Conservation (phyloP, 208 protist genomes). For the Novymonas esmeraldas region DNA sequence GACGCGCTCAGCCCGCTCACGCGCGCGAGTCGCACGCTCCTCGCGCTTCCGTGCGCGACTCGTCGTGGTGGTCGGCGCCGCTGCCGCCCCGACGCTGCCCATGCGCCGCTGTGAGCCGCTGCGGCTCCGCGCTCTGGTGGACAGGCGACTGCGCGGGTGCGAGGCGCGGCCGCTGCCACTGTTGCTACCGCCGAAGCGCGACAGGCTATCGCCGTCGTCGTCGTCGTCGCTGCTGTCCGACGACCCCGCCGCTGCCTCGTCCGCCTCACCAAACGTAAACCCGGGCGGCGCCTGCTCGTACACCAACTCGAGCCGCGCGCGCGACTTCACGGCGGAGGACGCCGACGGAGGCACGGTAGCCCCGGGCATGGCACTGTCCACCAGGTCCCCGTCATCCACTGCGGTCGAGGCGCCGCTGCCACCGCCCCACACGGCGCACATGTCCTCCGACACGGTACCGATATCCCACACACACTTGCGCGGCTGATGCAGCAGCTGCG, state of each 20-base stretch:
- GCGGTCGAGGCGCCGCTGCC: not conserved
- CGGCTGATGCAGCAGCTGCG: conserved; percentile 33
- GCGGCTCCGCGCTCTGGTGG: conserved; percentile 3
- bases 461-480: conserved; percentile 67
- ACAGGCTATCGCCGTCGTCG: conserved; percentile 26
- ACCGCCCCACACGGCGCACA: conserved; percentile 12
- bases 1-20: conserved; percentile 24
- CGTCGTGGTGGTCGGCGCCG: not conserved
- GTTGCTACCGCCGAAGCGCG: conserved; percentile 17
- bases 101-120: not conserved
- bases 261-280: conserved; percentile 23
- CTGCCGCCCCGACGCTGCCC: not conserved
- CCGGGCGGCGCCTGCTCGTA: conserved; percentile 26
- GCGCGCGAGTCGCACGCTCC: conserved; percentile 29
- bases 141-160: conserved; percentile 2
- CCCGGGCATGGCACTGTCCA: conserved; percentile 21
- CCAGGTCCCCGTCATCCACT: not conserved
- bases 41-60: conserved; percentile 34
- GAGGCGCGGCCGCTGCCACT: conserved; percentile 8
- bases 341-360: conserved; percentile 7
- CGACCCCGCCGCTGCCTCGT: conserved; percentile 8
- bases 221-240: conserved; percentile 25
- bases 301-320: conserved; percentile 31
- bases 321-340: conserved; percentile 1
- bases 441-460: conserved; percentile 39